Evolutionary conservation across 805 yeast genomes (phyloP).

Genomic region (Cyberlindnera euphorbiiphila): DNA sequence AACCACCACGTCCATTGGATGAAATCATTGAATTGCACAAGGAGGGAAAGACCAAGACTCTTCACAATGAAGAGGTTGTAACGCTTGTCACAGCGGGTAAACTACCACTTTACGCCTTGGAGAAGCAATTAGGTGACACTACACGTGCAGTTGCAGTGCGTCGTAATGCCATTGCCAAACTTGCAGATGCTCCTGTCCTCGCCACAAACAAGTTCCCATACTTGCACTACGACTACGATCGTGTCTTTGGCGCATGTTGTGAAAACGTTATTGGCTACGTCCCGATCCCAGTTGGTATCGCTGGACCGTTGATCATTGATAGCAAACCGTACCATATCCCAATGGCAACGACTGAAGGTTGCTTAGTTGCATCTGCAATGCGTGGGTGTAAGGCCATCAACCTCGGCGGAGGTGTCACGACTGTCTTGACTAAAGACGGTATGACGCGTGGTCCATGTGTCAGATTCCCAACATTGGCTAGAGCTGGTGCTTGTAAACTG

Average conservation of each 20-base stretch:
- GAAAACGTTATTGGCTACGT: constrained; percentile 96
- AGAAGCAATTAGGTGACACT: constrained; percentile 83
- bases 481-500: constrained; percentile 92
- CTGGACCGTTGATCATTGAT: constrained; percentile 93
- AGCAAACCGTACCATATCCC: constrained; percentile 88
- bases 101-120: constrained; percentile 89
- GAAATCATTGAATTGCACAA: constrained; percentile 61
- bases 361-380: constrained; percentile 97
- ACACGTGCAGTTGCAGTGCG: constrained; percentile 92
- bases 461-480: constrained; percentile 69
- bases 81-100: constrained; percentile 69
- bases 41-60: constrained; percentile 63
- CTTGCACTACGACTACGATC: constrained; percentile 80
- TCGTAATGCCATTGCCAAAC: constrained; percentile 82
- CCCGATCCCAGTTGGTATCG: constrained; percentile 97
- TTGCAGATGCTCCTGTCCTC: constrained; percentile 79
- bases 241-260: constrained; percentile 98
- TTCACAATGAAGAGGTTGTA: constrained; percentile 71
- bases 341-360: constrained; percentile 99
- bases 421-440: constrained; percentile 92
- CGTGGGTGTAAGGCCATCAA: constrained; percentile 98
- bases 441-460: constrained; percentile 99
- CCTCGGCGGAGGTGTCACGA: constrained; percentile 92
- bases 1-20: constrained; percentile 49
- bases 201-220: constrained; percentile 74